Percentiles rank a stretch among this genome's conserved stretches.
Evolutionary conservation across 768 basidiomycete species (phyloP).

Genomic region (Pleurotus eryngii): DNA sequence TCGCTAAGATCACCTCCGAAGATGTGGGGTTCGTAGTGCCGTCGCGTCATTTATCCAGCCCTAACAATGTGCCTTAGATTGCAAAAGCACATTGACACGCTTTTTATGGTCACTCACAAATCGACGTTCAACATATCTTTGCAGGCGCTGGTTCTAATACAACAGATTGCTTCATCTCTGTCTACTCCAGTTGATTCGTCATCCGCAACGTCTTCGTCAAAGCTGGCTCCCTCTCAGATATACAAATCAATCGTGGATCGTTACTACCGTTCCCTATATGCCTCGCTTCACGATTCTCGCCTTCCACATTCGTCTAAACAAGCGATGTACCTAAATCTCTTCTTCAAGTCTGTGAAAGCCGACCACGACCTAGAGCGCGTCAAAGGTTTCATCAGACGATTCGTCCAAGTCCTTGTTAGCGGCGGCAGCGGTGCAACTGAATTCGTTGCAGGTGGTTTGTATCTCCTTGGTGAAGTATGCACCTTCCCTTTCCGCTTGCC

Average conservation of each 20-base stretch:
- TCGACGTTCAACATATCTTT: constrained; percentile 97
- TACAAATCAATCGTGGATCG: constrained; percentile 52
- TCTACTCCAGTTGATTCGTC: constrained; percentile 33
- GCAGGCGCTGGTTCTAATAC: constrained; percentile 86
- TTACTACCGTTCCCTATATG: constrained; percentile 83
- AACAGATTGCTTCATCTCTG: constrained; percentile 70
- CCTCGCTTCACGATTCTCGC: constrained; percentile 82
- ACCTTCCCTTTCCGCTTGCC: neutral
- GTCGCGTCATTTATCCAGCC: neutral
- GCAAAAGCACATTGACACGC: constrained; percentile 82
- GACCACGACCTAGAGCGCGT: constrained; percentile 58
- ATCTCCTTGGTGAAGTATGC: constrained; percentile 81
- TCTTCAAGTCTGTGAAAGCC: constrained; percentile 85
- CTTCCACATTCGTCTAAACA: constrained; percentile 86
- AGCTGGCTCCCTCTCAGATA: constrained; percentile 21
- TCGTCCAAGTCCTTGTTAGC: constrained; percentile 74
- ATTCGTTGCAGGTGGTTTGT: constrained; percentile 87
- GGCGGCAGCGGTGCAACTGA: constrained; percentile 76
- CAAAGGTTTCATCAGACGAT: constrained; percentile 77
- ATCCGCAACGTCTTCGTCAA: constrained; percentile 36
- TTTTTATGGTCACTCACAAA: constrained; percentile 92
- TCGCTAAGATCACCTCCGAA: constrained; percentile 74
- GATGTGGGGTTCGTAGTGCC: constrained; percentile 52
- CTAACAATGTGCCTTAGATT: constrained; percentile 46
- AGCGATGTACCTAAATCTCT: constrained; percentile 92